Percentiles rank a stretch among this genome's conserved stretches.
Evolutionary conservation across 768 basidiomycete genomes (phyloP).

Genomic region (Tricholoma saponaceum): DNA sequence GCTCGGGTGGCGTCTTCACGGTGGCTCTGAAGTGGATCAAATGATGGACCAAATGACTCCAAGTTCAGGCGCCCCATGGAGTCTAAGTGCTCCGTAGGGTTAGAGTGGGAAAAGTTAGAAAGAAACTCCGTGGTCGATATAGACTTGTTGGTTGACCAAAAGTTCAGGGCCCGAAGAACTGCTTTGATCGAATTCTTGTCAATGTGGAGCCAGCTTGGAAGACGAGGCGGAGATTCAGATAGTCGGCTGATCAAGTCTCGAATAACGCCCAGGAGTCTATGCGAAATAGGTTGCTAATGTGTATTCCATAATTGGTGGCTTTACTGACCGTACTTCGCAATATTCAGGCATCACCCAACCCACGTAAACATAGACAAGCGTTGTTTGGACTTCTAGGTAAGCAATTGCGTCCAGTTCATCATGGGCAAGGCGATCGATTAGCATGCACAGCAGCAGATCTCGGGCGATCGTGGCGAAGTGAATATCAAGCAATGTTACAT

Average conservation of each 20-base stretch:
- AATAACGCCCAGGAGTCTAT: too few relatives aligned
- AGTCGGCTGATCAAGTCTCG: not conserved
- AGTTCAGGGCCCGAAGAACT: not conserved
- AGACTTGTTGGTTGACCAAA: not conserved
- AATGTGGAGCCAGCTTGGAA: not conserved
- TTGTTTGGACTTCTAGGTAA: slow-evolving; percentile 15
- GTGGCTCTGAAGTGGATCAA: not conserved
- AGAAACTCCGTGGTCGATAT: too few relatives aligned
- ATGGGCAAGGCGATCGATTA: slow-evolving; percentile 17
- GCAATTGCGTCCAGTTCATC: slow-evolving; percentile 1
- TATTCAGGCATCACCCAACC: slow-evolving; percentile 18
- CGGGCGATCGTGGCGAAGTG: slow-evolving; percentile 21
- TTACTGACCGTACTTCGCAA: slow-evolving; percentile 14
- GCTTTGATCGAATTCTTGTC: not conserved
- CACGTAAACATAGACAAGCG: slow-evolving; percentile 22
- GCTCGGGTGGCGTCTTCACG: not conserved
- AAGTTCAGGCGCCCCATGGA: too few relatives aligned
- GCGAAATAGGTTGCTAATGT: too few relatives aligned
- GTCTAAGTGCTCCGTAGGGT: too few relatives aligned
- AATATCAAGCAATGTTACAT: slow-evolving; percentile 21
- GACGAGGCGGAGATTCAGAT: not conserved
- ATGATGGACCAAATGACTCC: too few relatives aligned
- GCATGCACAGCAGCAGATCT: slow-evolving; percentile 16
- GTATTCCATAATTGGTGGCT: not conserved
- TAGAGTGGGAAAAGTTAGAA: too few relatives aligned